phyloP scores from a whole-genome alignment of 805 yeast genomes.

The Lachancea lanzarotensis region DNA sequence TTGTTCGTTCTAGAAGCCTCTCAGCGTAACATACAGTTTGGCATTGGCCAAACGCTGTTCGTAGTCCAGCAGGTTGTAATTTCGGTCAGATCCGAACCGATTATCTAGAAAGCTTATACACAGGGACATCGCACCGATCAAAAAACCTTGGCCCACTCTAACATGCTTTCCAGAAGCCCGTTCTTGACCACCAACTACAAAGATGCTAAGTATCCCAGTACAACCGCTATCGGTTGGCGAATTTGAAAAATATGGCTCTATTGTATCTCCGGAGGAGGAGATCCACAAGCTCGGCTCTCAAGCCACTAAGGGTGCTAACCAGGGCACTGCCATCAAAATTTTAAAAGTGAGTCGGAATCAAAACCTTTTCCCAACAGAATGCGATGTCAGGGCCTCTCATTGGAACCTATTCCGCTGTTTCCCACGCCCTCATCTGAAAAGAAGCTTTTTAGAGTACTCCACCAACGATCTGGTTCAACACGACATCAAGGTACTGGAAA shows the following conservation, averaged over 20 bases:
- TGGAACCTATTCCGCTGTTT: conserved; percentile 81
- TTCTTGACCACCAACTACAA: background rate
- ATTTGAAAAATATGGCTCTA: conserved; percentile 66
- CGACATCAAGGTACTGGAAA: conserved; percentile 64
- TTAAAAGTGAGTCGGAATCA: conserved; percentile 63
- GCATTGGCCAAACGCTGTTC: too few species aligned
- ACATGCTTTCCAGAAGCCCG: background rate
- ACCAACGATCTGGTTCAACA: conserved; percentile 30
- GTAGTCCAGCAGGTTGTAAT: background rate
- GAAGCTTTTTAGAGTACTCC: conserved; percentile 1
- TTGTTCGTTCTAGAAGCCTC: too few species aligned
- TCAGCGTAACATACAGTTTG: too few species aligned
- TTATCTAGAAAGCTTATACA: background rate
- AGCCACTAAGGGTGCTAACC: conserved; percentile 57
- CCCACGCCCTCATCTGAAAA: conserved; percentile 60
- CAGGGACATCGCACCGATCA: too few species aligned
- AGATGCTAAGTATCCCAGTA: conserved; percentile 36
- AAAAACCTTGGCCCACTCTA: background rate
- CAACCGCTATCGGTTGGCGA: conserved; percentile 56
- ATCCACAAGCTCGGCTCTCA: conserved; percentile 31
- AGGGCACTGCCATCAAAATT: conserved; percentile 86
- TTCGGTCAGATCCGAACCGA: conserved; percentile 4
- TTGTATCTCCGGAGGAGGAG: conserved; percentile 74
- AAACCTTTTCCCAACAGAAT: conserved; percentile 44
- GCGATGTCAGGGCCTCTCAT: conserved; percentile 48